A percentile compares a stretch with the other conserved stretches of the same genome.
Conservation (phyloP, 2,329 filamentous ascomycete species). For the Phialocephala sp. region DNA sequence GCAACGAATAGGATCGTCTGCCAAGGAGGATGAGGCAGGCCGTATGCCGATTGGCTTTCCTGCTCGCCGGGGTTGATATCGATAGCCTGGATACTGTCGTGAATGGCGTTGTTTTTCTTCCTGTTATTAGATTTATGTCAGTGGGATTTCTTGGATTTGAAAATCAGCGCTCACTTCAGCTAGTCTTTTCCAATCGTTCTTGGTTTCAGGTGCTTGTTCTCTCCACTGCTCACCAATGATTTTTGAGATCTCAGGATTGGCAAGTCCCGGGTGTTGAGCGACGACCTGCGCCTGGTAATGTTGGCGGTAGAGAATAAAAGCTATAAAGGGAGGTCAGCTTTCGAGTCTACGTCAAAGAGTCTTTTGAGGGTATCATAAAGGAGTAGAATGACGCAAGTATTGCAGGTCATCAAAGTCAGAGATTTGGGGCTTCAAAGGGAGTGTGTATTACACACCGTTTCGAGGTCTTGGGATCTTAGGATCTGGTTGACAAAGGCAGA, state of each 20-base stretch:
- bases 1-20: conserved; percentile 63
- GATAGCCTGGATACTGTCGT: conserved; percentile 89
- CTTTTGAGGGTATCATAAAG: conserved; percentile 34
- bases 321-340: conserved; percentile 56
- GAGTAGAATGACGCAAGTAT: conserved; percentile 20
- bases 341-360: conserved; percentile 38
- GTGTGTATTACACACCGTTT: conserved; percentile 62
- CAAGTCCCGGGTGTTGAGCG: conserved; percentile 81
- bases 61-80: conserved; percentile 74
- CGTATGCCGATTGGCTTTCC: conserved; percentile 38
- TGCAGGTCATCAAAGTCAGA: conserved; percentile 31
- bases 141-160: not conserved
- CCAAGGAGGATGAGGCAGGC: conserved; percentile 40
- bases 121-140: conserved; percentile 45
- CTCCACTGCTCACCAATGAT: conserved; percentile 71
- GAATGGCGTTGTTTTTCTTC: conserved; percentile 91
- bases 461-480: conserved; percentile 73
- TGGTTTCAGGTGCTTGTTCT: conserved; percentile 73
- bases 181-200: conserved; percentile 85
- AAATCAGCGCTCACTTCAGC: conserved; percentile 68
- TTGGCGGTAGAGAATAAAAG: conserved; percentile 97
- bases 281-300: conserved; percentile 86
- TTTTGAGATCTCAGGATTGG: conserved; percentile 35
- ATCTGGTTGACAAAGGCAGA: conserved; percentile 73
- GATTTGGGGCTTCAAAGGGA: conserved; percentile 30